phyloP scores from a whole-genome alignment of 352 stramenopile genomes.

The Halophytophthora batemanensis region DNA sequence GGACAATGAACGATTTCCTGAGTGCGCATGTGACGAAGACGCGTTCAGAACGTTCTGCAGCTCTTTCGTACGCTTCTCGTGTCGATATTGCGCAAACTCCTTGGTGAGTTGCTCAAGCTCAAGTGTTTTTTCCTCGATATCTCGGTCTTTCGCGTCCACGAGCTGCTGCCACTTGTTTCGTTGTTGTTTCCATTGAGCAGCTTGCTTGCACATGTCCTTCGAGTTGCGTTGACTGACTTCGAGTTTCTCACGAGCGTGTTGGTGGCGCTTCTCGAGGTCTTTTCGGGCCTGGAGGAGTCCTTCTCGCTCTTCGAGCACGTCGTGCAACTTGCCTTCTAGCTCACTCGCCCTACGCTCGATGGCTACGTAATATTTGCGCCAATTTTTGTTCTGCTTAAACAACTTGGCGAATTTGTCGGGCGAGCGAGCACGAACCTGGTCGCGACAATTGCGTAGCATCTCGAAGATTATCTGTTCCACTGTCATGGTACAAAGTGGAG shows the following conservation, averaged over 20 bases:
- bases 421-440: slow-evolving; percentile 37
- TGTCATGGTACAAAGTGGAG: slow-evolving; percentile 13
- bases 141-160: slow-evolving; percentile 39
- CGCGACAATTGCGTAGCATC: slow-evolving; percentile 52
- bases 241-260: slow-evolving; percentile 20
- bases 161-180: slow-evolving; percentile 45
- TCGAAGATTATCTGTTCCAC: slow-evolving; percentile 66
- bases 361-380: slow-evolving; percentile 64
- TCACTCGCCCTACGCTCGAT: slow-evolving; percentile 43
- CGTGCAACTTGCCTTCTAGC: slow-evolving; percentile 31
- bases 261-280: slow-evolving; percentile 18
- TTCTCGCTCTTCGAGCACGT: slow-evolving; percentile 32
- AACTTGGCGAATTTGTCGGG: slow-evolving; percentile 53
- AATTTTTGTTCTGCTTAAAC: slow-evolving; percentile 77
- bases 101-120: slow-evolving; percentile 25
- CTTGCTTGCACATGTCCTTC: slow-evolving; percentile 31
- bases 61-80: slow-evolving; percentile 31
- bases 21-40: no score
- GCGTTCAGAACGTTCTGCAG: slow-evolving; percentile 29
- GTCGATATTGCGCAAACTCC: slow-evolving; percentile 31
- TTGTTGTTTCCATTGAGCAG: slow-evolving; percentile 55
- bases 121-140: slow-evolving; percentile 22
- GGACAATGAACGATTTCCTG: no score
- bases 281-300: slow-evolving; percentile 26
- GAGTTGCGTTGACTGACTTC: slow-evolving; percentile 21